Base-by-base conservation (phyloP, 495 filamentous ascomycete species). In the Cudoniella acicularis region DNA sequence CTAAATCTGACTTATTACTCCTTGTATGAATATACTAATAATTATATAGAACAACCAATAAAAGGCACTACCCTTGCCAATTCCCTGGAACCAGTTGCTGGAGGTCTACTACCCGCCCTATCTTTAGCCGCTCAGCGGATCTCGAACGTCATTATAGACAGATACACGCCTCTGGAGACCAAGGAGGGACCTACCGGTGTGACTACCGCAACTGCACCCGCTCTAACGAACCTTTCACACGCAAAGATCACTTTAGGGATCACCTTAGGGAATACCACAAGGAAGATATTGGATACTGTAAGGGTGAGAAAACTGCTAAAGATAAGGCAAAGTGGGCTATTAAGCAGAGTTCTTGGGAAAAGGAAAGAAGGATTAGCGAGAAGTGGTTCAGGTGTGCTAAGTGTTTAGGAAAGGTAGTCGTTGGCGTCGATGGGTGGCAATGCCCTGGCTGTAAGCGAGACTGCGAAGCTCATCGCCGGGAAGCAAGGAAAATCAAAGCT, bases 201-300 rank as follows among this genome's bases (percentile, higher is more conserved):
- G 64, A 69, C 56, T 62, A 56, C 26, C 22, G 41, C 20, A 56
- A 49, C 13, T 69, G 66, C 22, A 18, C 9, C 13, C 40, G 59
- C 13, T 10, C n/a, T 10, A 18, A 30, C 9, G 52, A 60, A 18
- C 40, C 57, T 21, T 65, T 68, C 24, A 57, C 47, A 0, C 49
- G 66, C 0, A 69, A 69, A 50, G 66, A 69, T 24, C 66, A 69
- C 40, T 66, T 40, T 41, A 68, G 79, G 16, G 78, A 81, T 42
- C 80, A 83, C 60, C 69, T 77, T 10, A 69, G 77, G 10, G 72
- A 76, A 10, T 77, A 57, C 50, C 80, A 83, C 67, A 69, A 65
- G 20, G 80, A 83, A 63, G 79, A 82, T 57, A 62, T 82, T 16
- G 59, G 64, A 1, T 47, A 17, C 13, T 54, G 47, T 9, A 63